These are phyloP conservation scores for Scheffersomyces stipitis DNA, from an alignment of 805 yeast species.

Conservation along the genomic window DNA sequence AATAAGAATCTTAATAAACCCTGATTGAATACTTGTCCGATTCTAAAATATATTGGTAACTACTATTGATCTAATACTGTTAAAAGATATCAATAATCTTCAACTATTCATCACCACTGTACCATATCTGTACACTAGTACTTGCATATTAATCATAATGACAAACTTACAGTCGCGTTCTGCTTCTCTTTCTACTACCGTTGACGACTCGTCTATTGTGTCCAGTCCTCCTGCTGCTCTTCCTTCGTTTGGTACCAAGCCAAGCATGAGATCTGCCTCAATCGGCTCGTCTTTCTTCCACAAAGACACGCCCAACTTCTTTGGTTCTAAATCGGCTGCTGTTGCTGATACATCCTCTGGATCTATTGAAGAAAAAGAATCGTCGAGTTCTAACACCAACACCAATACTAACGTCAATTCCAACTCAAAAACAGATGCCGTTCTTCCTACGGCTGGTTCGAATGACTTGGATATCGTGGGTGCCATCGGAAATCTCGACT, in stretches of 20 bases:
- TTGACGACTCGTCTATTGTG: conserved; percentile 5
- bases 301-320: conserved; percentile 23
- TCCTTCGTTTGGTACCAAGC: conserved; percentile 2
- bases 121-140: conserved; percentile 5
- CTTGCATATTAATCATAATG: too few species aligned
- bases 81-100: too few species aligned
- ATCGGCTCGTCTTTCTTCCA: conserved; percentile 26
- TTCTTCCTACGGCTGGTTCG: conserved; percentile 6
- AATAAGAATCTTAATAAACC: too few species aligned
- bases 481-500: conserved; percentile 46
- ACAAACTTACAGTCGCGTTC: conserved; percentile 21
- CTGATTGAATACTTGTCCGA: too few species aligned
- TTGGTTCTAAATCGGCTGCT: conserved; percentile 11
- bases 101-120: too few species aligned
- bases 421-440: too few species aligned
- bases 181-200: conserved; percentile 16
- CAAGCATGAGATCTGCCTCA: conserved; percentile 18
- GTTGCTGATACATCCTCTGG: conserved; percentile 3
- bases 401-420: conserved; percentile 1
- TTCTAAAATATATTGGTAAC: too few species aligned
- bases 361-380: conserved; percentile 9
- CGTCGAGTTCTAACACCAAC: not conserved
- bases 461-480: conserved; percentile 45
- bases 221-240: conserved; percentile 1
- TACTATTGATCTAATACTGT: too few species aligned